Base-by-base conservation (phyloP, 2,329 filamentous ascomycete genomes). In the Xylariaceae sp. region DNA sequence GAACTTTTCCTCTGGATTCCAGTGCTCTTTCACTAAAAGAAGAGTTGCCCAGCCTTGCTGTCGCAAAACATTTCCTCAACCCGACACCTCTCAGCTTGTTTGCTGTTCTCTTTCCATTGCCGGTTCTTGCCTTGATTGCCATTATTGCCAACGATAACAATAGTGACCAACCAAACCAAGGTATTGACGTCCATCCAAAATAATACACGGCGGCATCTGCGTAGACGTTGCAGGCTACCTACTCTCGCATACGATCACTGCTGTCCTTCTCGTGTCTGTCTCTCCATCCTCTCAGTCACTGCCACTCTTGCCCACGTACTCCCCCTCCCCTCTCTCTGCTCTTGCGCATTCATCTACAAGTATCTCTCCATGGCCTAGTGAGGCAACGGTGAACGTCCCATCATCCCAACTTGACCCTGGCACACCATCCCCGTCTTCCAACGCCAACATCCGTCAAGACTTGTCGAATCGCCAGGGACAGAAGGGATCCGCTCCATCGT, bases 11-110 rank as follows among this genome's bases (percentile, higher is more conserved):
- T 54, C 12, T 20, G 20, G 23, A 41, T 48, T 49, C 32, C 9
- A 16, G 32, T 10, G 14, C 32, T 48, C 52, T 26, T 47, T 43
- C 23, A 40, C 48, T 44, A 46, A 12, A 14, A 37, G 26, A 10
- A 29, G 20, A 54, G 26, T 42, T 40, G 43, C 12, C 52, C 46
- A 54, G 54, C 55, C 55, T 58, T 58, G 50, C 40, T 48, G 47
- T 57, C 29, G 52, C 55, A 58, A 60, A 60, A 54, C 58, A 61
- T 53, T 32, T 6, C 46, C 7, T 20, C 55, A 26, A 26, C 23
- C 4, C 23, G 23, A 26, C 23, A 26, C 19, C 37, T 29, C 47
- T 26, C 29, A 26, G 32, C 32, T 10, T 14, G 12, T 7, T 10
- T 37, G 26, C 10, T 37, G 6, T 37, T 37, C 6, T 37, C 32